phyloP scores from a whole-genome alignment of 805 yeast genomes.

The Saccharomyces mikatae region DNA sequence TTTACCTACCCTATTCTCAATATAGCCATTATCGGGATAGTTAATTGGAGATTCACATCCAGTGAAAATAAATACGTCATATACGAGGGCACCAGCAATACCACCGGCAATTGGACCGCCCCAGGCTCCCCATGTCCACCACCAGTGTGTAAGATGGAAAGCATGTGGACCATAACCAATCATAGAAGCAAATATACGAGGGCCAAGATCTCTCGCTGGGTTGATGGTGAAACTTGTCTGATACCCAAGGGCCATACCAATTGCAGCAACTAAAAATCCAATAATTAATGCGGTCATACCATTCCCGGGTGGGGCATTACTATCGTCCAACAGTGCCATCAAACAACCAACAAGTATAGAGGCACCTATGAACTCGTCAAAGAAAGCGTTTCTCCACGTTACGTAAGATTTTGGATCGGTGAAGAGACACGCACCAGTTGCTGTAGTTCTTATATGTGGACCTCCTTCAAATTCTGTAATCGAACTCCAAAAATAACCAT shows the following conservation, averaged over 20 bases:
- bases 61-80: constrained; percentile 37
- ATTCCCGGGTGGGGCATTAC: constrained; percentile 34
- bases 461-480: constrained; percentile 11
- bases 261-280: constrained; percentile 34
- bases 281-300: constrained; percentile 37
- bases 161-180: constrained; percentile 33
- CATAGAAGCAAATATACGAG: constrained; percentile 37
- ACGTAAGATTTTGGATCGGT: constrained; percentile 35
- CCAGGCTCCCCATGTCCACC: constrained; percentile 33
- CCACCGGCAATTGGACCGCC: constrained; percentile 38
- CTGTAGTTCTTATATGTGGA: constrained; percentile 12
- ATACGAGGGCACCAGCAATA: constrained; percentile 35
- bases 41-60: constrained; percentile 40
- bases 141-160: constrained; percentile 22
- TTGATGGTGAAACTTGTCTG: constrained; percentile 43
- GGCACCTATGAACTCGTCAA: constrained; percentile 37
- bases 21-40: constrained; percentile 24
- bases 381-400: constrained; percentile 34
- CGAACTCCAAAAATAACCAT: constrained; percentile 35
- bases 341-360: constrained; percentile 36
- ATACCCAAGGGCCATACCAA: constrained; percentile 40
- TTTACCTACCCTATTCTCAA: constrained; percentile 11
- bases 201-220: constrained; percentile 42
- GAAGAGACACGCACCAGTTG: constrained; percentile 37
- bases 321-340: constrained; percentile 38